phyloP scores from a whole-genome alignment of 139 green algal species.

The Ostreobium quekettii region DNA sequence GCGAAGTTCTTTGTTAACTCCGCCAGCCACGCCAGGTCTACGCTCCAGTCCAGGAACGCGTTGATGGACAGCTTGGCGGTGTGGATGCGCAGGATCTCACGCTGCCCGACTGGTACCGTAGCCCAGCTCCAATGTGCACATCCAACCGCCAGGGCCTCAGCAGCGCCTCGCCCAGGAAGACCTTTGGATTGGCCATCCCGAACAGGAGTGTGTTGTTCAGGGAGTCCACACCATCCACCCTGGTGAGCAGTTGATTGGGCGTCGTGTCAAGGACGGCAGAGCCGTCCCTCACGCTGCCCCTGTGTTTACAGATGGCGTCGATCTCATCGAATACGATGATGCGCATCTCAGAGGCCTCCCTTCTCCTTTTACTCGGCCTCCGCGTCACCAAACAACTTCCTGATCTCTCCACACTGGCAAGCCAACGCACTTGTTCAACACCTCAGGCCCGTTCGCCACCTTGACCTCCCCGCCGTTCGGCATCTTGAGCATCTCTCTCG shows the following conservation, averaged over 20 bases:
- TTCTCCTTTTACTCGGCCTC: conserved; percentile 85
- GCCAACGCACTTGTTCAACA: conserved; percentile 82
- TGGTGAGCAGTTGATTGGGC: conserved; percentile 99
- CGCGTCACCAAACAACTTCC: conserved; percentile 91
- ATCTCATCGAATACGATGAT: conserved; percentile 99
- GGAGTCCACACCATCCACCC: conserved; percentile 97
- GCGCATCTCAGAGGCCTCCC: conserved; percentile 85
- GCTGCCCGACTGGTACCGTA: conserved; percentile 85
- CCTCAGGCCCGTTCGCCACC: conserved; percentile 65
- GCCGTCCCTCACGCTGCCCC: conserved; percentile 68
- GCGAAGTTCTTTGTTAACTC: conserved; percentile 89
- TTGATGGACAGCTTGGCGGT: conserved; percentile 79
- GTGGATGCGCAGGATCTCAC: conserved; percentile 93
- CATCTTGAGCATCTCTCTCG: conserved; percentile 97
- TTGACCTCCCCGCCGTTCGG: conserved; percentile 98
- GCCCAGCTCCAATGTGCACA: conserved; percentile 94
- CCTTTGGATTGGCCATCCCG: conserved; percentile 83
- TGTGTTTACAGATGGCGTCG: conserved; percentile 94
- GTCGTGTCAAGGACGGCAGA: conserved; percentile 91
- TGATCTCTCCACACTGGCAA: conserved; percentile 93
- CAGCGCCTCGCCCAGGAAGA: conserved; percentile 98
- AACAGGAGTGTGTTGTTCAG: conserved; percentile 99
- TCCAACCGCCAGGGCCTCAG: conserved; percentile 90
- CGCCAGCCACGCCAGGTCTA: conserved; percentile 79
- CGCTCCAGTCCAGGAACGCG: conserved; percentile 75